Percentiles rank a stretch among this genome's conserved stretches.
Evolutionary conservation across 306 rosid species (phyloP).

Genomic region (Inga leiocalycina): DNA sequence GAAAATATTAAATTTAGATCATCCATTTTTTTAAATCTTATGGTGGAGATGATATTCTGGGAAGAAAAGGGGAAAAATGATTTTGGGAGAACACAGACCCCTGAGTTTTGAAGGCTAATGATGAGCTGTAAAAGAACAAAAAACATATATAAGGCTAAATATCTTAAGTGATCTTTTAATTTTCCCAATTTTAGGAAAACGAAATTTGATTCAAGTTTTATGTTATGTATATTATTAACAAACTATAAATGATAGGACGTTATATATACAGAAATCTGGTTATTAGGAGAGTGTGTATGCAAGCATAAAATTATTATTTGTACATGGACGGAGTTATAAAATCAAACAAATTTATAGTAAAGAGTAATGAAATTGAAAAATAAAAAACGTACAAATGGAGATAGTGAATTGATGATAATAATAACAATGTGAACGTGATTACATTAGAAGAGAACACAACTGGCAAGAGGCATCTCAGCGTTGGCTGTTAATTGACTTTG

Average conservation of each 20-base stretch:
- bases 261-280: background rate
- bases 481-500: background rate
- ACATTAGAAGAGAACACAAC: background rate
- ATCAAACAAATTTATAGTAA: background rate
- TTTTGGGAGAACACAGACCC: too few species aligned
- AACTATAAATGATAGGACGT: background rate
- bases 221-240: background rate
- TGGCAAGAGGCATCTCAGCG: background rate
- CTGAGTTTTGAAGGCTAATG: background rate
- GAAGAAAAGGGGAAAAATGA: too few species aligned
- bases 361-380: background rate
- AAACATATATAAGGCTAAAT: background rate
- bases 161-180: background rate
- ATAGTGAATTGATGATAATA: too few species aligned
- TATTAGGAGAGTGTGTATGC: background rate
- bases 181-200: background rate
- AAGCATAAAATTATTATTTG: background rate
- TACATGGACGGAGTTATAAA: background rate
- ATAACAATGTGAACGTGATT: background rate
- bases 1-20: too few species aligned
- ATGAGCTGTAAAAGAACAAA: background rate
- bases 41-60: too few species aligned
- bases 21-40: too few species aligned
- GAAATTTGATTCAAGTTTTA: background rate
- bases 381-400: background rate